Base-by-base conservation (phyloP, 208 protist species). In the Wallacemonas sp. region DNA sequence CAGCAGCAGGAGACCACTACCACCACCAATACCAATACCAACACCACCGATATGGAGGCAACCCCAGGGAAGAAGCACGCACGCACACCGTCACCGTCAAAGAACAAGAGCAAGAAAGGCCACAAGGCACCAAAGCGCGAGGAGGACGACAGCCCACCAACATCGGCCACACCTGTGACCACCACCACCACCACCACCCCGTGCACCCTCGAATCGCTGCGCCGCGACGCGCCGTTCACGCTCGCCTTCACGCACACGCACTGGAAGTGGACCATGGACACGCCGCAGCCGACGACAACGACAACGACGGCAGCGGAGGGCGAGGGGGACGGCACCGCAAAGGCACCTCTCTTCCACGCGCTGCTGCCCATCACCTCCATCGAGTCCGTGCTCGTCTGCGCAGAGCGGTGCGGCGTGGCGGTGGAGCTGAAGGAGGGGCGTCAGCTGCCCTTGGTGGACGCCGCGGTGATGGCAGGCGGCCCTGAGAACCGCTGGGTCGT, bases 191-290 rank as follows among this genome's bases (percentile, higher is more conserved):
- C n/a, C n/a, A n/a, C n/a, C n/a, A n/a, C 32, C 0, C 52, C 52
- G 30, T 8, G 16, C 19, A 44, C 57, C 36, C 38, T 47, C 12
- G 26, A 36, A 16, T 2, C 24, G 3, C 16, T 36, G 19, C 21
- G 12, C 47, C 12, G 32, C 23, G 61, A 33, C n/a, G 67, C 65
- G 39, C 17, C 62, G 2, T 24, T 60, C 27, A 61, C 57, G 33
- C 54, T 94, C 29, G 65, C 49, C 19, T 85, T 89, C 58, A 87
- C 85, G 11, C 32, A 54, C 1, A 78, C 78, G 16, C 83, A 94
- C 58, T 79, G 83, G 70, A 81, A 83, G 36, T 94, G 88, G 85
- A 65, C 44, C 5, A 88, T 90, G 83, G 56, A 75, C 21, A 72
- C 75, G 46, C 72, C 66, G 1, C 74, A 69, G 33, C 55, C 41